Percentiles rank a stretch among this genome's conserved stretches.
Evolutionary conservation across 108 stramenopile species (phyloP).

Genomic region (Pseudonitzschia delicatissima): DNA sequence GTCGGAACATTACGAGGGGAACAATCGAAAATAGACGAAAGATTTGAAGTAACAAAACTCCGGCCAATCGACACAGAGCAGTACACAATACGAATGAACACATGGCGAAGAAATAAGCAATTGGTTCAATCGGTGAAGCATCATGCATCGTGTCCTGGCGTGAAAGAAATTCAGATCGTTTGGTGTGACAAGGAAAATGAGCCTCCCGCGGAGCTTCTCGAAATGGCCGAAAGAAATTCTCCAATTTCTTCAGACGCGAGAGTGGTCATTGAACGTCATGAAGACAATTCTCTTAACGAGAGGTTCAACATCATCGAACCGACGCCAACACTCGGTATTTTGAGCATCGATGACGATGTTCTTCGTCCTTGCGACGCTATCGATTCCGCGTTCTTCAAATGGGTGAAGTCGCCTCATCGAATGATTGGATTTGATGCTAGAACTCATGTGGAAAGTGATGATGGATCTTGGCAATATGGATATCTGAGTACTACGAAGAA

Average conservation of each 20-base stretch:
- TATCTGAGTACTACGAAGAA: slow-evolving; percentile 60
- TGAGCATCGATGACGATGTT: slow-evolving; percentile 85
- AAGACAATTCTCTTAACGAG: slow-evolving; percentile 73
- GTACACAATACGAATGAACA: slow-evolving; percentile 78
- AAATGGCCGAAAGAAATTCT: slow-evolving; percentile 1
- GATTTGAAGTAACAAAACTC: slow-evolving; percentile 3
- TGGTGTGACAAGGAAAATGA: slow-evolving; percentile 61
- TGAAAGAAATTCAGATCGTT: slow-evolving; percentile 67
- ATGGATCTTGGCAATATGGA: slow-evolving; percentile 59
- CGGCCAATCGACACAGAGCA: slow-evolving; percentile 38
- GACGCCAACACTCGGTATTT: slow-evolving; percentile 67
- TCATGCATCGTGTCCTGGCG: slow-evolving; percentile 54
- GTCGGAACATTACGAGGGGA: background rate
- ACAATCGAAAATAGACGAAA: background rate
- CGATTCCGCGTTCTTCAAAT: slow-evolving; percentile 77
- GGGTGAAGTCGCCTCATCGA: slow-evolving; percentile 71
- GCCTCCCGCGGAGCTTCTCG: slow-evolving; percentile 25
- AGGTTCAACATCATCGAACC: slow-evolving; percentile 58
- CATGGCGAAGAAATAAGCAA: slow-evolving; percentile 68
- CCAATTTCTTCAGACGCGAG: background rate
- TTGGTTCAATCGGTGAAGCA: slow-evolving; percentile 49
- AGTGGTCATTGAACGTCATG: slow-evolving; percentile 65
- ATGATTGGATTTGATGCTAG: slow-evolving; percentile 84
- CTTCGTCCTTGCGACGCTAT: slow-evolving; percentile 77
- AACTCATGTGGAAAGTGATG: slow-evolving; percentile 44